Evolutionary conservation across 2,329 filamentous ascomycete species (phyloP).

Genomic region (Penicillium sp.): DNA sequence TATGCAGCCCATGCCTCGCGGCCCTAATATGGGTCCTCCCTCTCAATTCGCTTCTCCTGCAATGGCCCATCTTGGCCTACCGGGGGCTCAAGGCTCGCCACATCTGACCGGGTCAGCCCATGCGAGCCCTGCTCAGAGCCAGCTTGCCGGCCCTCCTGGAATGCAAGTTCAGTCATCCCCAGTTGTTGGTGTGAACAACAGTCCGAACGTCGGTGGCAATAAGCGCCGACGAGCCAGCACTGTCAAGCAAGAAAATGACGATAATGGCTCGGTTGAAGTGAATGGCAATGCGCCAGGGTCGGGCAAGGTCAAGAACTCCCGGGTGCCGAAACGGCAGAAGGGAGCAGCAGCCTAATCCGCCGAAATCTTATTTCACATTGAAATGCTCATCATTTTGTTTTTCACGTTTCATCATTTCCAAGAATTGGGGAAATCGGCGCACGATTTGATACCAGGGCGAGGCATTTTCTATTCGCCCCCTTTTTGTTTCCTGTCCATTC

Average conservation of each 20-base stretch:
- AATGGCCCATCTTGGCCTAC: constrained; percentile 54
- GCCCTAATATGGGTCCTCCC: constrained; percentile 48
- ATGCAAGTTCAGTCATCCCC: constrained; percentile 59
- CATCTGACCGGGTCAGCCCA: constrained; percentile 54
- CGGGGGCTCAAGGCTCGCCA: constrained; percentile 50
- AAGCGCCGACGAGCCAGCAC: constrained; percentile 61
- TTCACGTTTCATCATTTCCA: constrained; percentile 12
- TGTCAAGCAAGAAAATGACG: constrained; percentile 60
- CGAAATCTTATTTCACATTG: background rate
- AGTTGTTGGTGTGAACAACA: constrained; percentile 61
- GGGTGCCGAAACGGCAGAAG: constrained; percentile 50
- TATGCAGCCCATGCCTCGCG: constrained; percentile 40
- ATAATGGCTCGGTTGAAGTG: constrained; percentile 47
- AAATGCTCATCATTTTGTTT: background rate
- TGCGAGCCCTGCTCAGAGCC: constrained; percentile 47
- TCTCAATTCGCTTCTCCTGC: constrained; percentile 60
- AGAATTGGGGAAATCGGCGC: constrained; percentile 31
- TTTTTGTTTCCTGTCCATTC: constrained; percentile 18
- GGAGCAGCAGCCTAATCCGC: constrained; percentile 32
- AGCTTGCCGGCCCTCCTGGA: constrained; percentile 46
- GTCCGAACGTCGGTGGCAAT: constrained; percentile 57
- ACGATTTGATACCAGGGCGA: constrained; percentile 31
- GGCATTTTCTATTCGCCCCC: constrained; percentile 13
- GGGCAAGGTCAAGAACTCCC: constrained; percentile 49
- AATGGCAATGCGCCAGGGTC: constrained; percentile 45